A percentile compares a stretch with the other conserved stretches of the same genome.
These are phyloP conservation scores for Candida sphagnicola DNA, from an alignment of 805 yeast species.

Conservation along the genomic window DNA sequence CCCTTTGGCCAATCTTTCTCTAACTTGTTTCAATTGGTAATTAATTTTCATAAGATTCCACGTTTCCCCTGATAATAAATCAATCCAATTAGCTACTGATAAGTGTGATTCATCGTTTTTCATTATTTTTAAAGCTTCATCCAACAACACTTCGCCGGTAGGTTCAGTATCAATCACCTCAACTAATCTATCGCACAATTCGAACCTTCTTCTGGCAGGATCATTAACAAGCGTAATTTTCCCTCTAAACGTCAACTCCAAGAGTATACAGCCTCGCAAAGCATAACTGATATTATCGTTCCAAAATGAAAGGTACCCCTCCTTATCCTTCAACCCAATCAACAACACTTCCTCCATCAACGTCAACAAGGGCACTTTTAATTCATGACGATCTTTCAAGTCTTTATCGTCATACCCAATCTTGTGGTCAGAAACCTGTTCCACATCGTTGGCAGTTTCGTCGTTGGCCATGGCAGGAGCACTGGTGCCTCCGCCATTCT, in stretches of 20 bases:
- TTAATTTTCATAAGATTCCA: slow-evolving; percentile 95
- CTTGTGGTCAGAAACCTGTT: slow-evolving; percentile 44
- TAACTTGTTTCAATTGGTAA: slow-evolving; percentile 94
- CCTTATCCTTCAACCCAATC: slow-evolving; percentile 91
- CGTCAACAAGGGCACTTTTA: slow-evolving; percentile 68
- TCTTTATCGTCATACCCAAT: slow-evolving; percentile 82
- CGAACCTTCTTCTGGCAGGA: slow-evolving; percentile 85
- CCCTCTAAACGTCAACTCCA: slow-evolving; percentile 89
- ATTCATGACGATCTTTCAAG: slow-evolving; percentile 36
- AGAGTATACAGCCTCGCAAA: slow-evolving; percentile 85
- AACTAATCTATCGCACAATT: slow-evolving; percentile 79
- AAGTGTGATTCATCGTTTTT: slow-evolving; percentile 74
- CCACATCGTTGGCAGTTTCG: slow-evolving; percentile 12
- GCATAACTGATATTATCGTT: slow-evolving; percentile 97
- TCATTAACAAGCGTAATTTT: slow-evolving; percentile 87
- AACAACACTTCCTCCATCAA: slow-evolving; percentile 94
- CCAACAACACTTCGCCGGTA: slow-evolving; percentile 93
- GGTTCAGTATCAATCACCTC: slow-evolving; percentile 82
- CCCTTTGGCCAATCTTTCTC: slow-evolving; percentile 95
- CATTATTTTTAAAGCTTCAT: slow-evolving; percentile 90
- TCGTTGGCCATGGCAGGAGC: slow-evolving; percentile 10
- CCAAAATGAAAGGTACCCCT: slow-evolving; percentile 97
- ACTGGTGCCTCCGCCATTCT: slow-evolving; percentile 14
- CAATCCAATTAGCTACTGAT: slow-evolving; percentile 88
- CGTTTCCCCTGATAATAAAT: slow-evolving; percentile 89